phyloP scores from a whole-genome alignment of 495 filamentous ascomycete genomes.

The Tetracladium setigerum region DNA sequence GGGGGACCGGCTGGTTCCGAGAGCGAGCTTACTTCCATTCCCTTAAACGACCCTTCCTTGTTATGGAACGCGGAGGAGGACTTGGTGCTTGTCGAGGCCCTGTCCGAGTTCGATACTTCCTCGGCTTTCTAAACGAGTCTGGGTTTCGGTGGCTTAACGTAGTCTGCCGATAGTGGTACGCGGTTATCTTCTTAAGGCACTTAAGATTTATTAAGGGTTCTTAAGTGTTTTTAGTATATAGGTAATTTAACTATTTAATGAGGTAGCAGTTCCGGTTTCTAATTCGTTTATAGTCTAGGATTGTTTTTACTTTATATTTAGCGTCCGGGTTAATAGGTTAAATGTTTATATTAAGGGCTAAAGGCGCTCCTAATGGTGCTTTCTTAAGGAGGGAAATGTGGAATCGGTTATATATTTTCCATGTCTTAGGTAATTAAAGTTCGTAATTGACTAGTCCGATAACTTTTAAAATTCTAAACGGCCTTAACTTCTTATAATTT shows the following conservation, averaged over 20 bases:
- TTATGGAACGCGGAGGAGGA: too few relatives aligned
- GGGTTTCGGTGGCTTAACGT: too few relatives aligned
- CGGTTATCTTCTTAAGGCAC: too few relatives aligned
- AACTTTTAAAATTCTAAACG: constrained; percentile 3
- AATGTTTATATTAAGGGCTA: not conserved
- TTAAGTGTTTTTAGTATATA: constrained; percentile 3
- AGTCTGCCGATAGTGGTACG: too few relatives aligned
- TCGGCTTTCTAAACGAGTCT: too few relatives aligned
- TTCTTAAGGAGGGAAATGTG: constrained; percentile 2
- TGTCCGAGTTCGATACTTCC: too few relatives aligned
- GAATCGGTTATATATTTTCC: constrained; percentile 2
- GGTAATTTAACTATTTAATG: constrained; percentile 2
- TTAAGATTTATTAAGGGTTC: too few relatives aligned
- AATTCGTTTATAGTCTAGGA: constrained; percentile 1
- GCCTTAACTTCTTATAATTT: constrained; percentile 16
- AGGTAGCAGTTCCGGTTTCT: not conserved
- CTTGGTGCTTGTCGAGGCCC: too few relatives aligned
- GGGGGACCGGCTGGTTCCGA: too few relatives aligned
- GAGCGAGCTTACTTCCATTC: too few relatives aligned
- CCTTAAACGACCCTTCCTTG: too few relatives aligned
- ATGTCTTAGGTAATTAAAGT: not conserved
- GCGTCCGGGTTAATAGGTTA: not conserved
- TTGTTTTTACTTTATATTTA: not conserved
- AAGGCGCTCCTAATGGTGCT: not conserved
- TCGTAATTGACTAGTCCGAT: constrained; percentile 2